phyloP scores from a whole-genome alignment of 768 basidiomycete genomes.

The Phaeolepiota aurea region DNA sequence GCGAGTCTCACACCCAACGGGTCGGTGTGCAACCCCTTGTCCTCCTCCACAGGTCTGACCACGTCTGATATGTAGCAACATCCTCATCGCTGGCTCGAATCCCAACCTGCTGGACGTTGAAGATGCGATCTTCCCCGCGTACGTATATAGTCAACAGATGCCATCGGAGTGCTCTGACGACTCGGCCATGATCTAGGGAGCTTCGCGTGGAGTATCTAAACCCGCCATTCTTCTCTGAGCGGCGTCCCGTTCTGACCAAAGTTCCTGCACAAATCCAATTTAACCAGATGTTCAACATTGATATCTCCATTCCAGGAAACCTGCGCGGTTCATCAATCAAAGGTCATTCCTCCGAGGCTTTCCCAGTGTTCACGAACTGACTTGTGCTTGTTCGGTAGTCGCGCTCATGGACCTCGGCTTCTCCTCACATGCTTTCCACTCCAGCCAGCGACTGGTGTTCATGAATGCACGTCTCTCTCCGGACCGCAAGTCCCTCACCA shows the following conservation, averaged over 20 bases:
- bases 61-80: slow-evolving; percentile 17
- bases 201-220: slow-evolving; percentile 34
- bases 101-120: slow-evolving; percentile 26
- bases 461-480: slow-evolving; percentile 20
- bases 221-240: slow-evolving; percentile 31
- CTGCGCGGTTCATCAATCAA: slow-evolving; percentile 12
- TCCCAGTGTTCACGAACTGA: not conserved
- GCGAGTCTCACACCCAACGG: slow-evolving; percentile 50
- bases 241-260: slow-evolving; percentile 23
- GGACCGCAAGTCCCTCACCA: slow-evolving; percentile 4
- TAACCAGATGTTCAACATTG: slow-evolving; percentile 24
- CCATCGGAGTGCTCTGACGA: not conserved
- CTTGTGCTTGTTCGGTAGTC: slow-evolving; percentile 14
- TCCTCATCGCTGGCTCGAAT: slow-evolving; percentile 34
- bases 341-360: not conserved
- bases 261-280: slow-evolving; percentile 27
- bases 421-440: slow-evolving; percentile 27
- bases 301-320: slow-evolving; percentile 21
- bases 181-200: slow-evolving; percentile 18
- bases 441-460: slow-evolving; percentile 25
- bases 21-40: slow-evolving; percentile 20
- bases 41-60: slow-evolving; percentile 7
- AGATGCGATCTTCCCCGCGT: slow-evolving; percentile 18
- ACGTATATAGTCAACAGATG: slow-evolving; percentile 3
- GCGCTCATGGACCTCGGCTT: slow-evolving; percentile 32